A percentile compares a stretch with the other conserved stretches of the same genome.
These are phyloP conservation scores for Dujonia santamariae DNA, from an alignment of 1,139 yeast species.

Conservation along the genomic window DNA sequence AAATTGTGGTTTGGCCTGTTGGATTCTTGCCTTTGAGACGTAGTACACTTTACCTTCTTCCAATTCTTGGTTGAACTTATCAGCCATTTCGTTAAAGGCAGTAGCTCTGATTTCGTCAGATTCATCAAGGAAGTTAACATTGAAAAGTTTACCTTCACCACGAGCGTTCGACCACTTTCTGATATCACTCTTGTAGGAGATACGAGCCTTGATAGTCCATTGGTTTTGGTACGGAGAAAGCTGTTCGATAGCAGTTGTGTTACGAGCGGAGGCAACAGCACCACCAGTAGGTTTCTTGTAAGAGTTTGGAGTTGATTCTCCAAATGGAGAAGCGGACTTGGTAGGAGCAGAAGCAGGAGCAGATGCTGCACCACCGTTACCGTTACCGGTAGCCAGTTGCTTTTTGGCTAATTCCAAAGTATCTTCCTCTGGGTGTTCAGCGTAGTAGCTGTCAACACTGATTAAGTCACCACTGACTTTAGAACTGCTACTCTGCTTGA, in stretches of 20 bases:
- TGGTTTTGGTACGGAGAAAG: conserved; percentile 86
- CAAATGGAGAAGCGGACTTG: conserved; percentile 8
- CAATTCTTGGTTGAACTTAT: conserved; percentile 65
- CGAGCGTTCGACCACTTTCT: conserved; percentile 83
- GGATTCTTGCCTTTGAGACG: conserved; percentile 77
- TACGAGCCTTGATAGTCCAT: conserved; percentile 94
- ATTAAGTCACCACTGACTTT: conserved; percentile 38
- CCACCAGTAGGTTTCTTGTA: conserved; percentile 12
- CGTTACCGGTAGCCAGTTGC: conserved; percentile 2
- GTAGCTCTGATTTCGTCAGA: conserved; percentile 96
- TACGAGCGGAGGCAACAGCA: conserved; percentile 15
- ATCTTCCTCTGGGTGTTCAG: conserved; percentile 54
- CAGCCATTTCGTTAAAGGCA: conserved; percentile 87
- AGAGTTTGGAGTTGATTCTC: conserved; percentile 14
- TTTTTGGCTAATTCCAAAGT: conserved; percentile 21
- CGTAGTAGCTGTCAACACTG: conserved; percentile 52
- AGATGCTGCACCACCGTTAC: conserved; percentile 5
- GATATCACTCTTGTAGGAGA: conserved; percentile 81
- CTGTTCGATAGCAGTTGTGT: conserved; percentile 74
- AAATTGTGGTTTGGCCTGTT: conserved; percentile 82
- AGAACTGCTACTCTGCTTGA: conserved; percentile 39
- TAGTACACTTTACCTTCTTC: conserved; percentile 91
- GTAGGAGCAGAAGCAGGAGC: conserved; percentile 17
- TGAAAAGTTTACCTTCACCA: conserved; percentile 89
- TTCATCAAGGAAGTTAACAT: conserved; percentile 85